Evolutionary conservation across 108 stramenopile genomes (phyloP).

Genomic region (Conticribra weissflogii): DNA sequence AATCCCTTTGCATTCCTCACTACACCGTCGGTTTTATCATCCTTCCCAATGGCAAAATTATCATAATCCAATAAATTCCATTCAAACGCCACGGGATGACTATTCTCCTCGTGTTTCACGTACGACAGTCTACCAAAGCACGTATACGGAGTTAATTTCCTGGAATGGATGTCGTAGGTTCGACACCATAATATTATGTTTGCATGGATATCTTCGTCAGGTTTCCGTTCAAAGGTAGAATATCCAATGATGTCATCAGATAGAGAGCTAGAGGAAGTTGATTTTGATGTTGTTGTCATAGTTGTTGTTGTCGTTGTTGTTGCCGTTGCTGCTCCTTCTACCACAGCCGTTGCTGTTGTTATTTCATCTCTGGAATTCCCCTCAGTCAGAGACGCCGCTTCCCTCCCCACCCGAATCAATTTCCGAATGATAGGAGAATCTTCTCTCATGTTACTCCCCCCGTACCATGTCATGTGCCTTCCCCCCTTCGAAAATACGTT

Average conservation of each 20-base stretch:
- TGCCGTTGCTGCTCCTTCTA: not conserved
- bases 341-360: not conserved
- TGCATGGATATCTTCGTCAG: no score
- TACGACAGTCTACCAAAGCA: constrained; percentile 52
- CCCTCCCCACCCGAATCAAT: constrained; percentile 55
- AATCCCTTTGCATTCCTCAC: no score
- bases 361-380: not conserved
- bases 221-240: no score
- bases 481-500: constrained; percentile 73
- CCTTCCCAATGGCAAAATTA: no score
- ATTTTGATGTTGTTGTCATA: not conserved
- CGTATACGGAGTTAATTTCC: constrained; percentile 45
- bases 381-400: constrained; percentile 7
- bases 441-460: constrained; percentile 73
- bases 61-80: constrained; percentile 79
- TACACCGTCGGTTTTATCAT: no score
- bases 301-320: not conserved
- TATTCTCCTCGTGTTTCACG: constrained; percentile 54
- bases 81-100: constrained; percentile 68
- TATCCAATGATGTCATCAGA: not conserved
- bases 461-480: constrained; percentile 73
- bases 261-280: not conserved
- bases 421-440: constrained; percentile 64
- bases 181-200: constrained; percentile 79
- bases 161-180: constrained; percentile 42